Evolutionary conservation across 2,329 filamentous ascomycete genomes (phyloP), one percentile per base, ranked within the genome.

Genomic region (Epichloe uncinata): DNA sequence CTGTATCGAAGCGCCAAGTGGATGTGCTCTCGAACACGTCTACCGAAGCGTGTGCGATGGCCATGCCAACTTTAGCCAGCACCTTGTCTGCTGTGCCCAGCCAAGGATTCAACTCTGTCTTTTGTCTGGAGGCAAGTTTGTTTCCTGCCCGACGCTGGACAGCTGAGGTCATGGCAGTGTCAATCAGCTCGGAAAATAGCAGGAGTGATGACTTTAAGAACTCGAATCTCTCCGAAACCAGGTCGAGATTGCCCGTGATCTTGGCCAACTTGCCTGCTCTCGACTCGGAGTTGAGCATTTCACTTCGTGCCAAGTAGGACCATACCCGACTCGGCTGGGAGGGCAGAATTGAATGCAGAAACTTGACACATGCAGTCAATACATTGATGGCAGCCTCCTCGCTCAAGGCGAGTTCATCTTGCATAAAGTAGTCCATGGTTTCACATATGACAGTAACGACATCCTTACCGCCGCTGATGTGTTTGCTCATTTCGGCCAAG

Each of bases 21-120:
- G 81, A 79, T 37, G 85, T 86, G 64, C 85, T 93, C 67, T 95
- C 89, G 57, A 94, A 84, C 6, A 94, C 78, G 60, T 95, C 89
- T 22, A 94, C 77, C 55, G 87, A 75, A 2, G 83, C 82, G 56
- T 85, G 82, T 6, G 84, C 82, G 58, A 91, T 85, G 4, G 83
- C 81, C 43, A 84, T 71, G 38, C 88, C 73, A 16, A 90, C 82
- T 45, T 79, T 80, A 42, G 80, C 77, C 57, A 95, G 77, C 38
- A 85, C 77, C 61, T 88, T 84, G 56, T 94, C 85, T 5, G 89
- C 85, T 34, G 87, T 82, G 5, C 84, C 84, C 37, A 85, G 77
- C 68, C 82, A 82, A 51, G 81, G 69, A 53, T 77, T 78, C 9
- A 73, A 61, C 35, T 66, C 69, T 6, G 66, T 63, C 50, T 70